phyloP scores from a whole-genome alignment of 2,329 filamentous ascomycete species.

The Cladophialophora chaetospira region DNA sequence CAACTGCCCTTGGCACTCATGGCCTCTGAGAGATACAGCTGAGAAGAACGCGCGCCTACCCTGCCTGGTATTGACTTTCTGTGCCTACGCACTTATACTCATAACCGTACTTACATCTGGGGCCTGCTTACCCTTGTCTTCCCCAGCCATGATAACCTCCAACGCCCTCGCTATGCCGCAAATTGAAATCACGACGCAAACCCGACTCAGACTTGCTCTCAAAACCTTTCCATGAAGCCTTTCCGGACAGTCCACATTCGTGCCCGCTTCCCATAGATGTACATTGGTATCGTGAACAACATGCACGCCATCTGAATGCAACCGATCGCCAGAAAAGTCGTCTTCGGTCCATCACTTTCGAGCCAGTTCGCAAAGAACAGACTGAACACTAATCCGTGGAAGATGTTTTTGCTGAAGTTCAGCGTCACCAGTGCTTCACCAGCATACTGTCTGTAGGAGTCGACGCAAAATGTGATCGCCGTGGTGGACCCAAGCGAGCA shows the following conservation, averaged over 20 bases:
- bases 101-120: background rate
- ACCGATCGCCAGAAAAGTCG: constrained; percentile 79
- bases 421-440: constrained; percentile 92
- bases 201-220: constrained; percentile 1
- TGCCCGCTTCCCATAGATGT: constrained; percentile 85
- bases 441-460: constrained; percentile 90
- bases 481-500: constrained; percentile 89
- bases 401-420: constrained; percentile 91
- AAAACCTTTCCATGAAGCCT: constrained; percentile 82
- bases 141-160: background rate
- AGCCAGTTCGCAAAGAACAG: constrained; percentile 89
- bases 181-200: background rate
- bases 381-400: constrained; percentile 86
- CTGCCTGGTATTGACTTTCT: background rate
- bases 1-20: too few relatives aligned
- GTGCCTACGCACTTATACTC: background rate
- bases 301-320: constrained; percentile 79
- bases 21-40: too few relatives aligned
- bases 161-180: constrained; percentile 5
- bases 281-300: constrained; percentile 82
- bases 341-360: constrained; percentile 70
- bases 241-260: constrained; percentile 91
- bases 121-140: background rate
- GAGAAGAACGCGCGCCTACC: too few relatives aligned
- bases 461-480: constrained; percentile 89